These are phyloP conservation scores for Candida rishiriensis DNA, from an alignment of 805 yeast species.

Conservation along the genomic window DNA sequence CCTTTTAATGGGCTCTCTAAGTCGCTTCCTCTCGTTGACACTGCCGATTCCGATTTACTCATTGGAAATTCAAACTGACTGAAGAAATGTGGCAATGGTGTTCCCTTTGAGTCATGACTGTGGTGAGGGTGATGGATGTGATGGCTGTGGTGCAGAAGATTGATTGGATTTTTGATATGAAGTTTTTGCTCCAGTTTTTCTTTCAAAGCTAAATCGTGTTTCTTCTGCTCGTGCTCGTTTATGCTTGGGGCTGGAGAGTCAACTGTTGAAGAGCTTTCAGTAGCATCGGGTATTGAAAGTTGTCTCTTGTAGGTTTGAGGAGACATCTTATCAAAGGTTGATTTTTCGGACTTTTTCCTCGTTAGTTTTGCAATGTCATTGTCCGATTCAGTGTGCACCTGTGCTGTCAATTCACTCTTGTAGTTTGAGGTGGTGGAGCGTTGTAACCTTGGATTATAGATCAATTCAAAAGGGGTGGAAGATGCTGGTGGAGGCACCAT, in stretches of 20 bases:
- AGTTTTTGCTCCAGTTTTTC: conserved; percentile 7
- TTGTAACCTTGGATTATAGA: conserved; percentile 9
- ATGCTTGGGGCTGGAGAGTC: neutral
- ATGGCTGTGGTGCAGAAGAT: neutral
- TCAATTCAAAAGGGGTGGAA: conserved; percentile 10
- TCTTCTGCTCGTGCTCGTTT: neutral
- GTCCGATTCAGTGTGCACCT: conserved; percentile 7
- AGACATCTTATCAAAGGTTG: conserved; percentile 18
- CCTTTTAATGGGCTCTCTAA: too few relatives aligned
- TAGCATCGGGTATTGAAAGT: conserved; percentile 5
- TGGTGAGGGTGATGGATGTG: conserved; percentile 1
- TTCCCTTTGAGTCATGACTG: neutral
- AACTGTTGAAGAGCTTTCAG: neutral
- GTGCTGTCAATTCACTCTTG: conserved; percentile 20
- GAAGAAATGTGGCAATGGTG: neutral
- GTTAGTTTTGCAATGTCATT: conserved; percentile 4
- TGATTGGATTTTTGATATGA: neutral
- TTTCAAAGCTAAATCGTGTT: conserved; percentile 4
- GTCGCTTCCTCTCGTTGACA: neutral
- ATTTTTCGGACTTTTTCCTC: conserved; percentile 18
- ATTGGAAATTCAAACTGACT: conserved; percentile 12
- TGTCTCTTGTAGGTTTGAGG: conserved; percentile 20
- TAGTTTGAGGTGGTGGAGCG: conserved; percentile 18
- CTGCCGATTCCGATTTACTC: conserved; percentile 1
- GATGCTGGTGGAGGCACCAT: conserved; percentile 19